Base-by-base conservation (phyloP, 2,329 filamentous ascomycete genomes). In the Diaporthe sp. region DNA sequence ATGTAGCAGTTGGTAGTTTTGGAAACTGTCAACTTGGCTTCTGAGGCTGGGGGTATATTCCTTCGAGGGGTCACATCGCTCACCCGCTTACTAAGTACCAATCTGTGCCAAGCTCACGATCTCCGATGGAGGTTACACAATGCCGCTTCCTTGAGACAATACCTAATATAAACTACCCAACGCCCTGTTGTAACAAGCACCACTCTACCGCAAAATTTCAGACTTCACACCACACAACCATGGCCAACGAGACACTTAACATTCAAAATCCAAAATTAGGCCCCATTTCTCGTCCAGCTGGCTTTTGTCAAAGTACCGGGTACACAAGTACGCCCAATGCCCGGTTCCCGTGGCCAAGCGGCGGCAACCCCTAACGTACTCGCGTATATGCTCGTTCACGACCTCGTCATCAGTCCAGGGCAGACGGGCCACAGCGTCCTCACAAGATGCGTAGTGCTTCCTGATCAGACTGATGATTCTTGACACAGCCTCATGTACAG, bases 401-500 rank as follows among this genome's bases (percentile, higher is more conserved):
- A 64, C 58, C n/a, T 64, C 58, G 4, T 64, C 58, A 4, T 64
- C 58, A 4, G 58, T 64, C 58, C 58, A 64, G 38, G 58, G 58
- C 38, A 64, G 58, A 45, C 58, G 58, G 10, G 58, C 58, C 38
- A 64, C 58, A 17, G 58, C 58, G 17, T 64, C 58, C 9, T 64
- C 58, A 22, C 58, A 64, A 8, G 25, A 38, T 22, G 58, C 58
- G 38, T 64, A 64, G 7, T 64, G 58, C 2, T 64, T 64, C 38
- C 15, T 64, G 58, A 64, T 45, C 7, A 61, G 4, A 22, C 38
- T 12, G 4, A 61, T 30, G 15, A 61, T 61, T 45, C 25, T 61
- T 5, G 58, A 61, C 25, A 61, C 15, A 13, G 58, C 58, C 58
- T 64, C 58, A 22, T 64, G 58, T 2, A 22, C 25, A 22, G 58